Conservation (phyloP, 129 eudicot species). For the Rutidosis leptorrhynchoides region DNA sequence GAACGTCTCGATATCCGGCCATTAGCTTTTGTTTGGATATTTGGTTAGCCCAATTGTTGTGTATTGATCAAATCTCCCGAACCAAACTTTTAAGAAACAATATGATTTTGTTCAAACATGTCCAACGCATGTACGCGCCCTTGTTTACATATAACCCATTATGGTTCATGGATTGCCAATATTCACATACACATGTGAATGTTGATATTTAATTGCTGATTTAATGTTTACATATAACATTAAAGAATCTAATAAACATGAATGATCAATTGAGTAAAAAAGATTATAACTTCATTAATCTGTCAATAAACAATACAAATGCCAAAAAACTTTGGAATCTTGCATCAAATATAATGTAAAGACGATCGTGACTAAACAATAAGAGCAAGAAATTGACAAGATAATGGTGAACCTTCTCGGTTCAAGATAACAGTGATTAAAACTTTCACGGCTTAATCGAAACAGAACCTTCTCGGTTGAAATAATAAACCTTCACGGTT, state of each 20-base stretch:
- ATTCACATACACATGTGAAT: not conserved
- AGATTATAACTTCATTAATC: not conserved
- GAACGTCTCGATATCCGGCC: too few species aligned
- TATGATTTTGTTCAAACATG: constrained; percentile 35
- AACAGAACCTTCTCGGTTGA: too few species aligned
- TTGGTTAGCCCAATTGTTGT: constrained; percentile 19
- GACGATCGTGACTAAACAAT: too few species aligned
- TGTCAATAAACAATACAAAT: constrained; percentile 5
- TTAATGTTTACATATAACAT: too few species aligned
- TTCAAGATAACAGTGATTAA: too few species aligned
- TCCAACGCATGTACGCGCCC: constrained; percentile 30
- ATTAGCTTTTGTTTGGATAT: constrained; percentile 25
- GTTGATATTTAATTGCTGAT: not conserved
- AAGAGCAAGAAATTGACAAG: too few species aligned
- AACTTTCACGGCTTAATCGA: too few species aligned
- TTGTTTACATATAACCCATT: constrained; percentile 7
- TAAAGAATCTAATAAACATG: not conserved
- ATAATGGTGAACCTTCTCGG: too few species aligned
- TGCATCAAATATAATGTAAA: too few species aligned
- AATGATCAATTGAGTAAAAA: not conserved
- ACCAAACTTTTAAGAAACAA: constrained; percentile 23
- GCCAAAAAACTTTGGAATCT: constrained; percentile 6
- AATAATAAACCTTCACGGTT: too few species aligned
- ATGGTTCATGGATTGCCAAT: not conserved
- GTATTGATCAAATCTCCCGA: constrained; percentile 24